Base-by-base conservation (phyloP, 2,329 filamentous ascomycete species). In the Colletotrichum paranaense region DNA sequence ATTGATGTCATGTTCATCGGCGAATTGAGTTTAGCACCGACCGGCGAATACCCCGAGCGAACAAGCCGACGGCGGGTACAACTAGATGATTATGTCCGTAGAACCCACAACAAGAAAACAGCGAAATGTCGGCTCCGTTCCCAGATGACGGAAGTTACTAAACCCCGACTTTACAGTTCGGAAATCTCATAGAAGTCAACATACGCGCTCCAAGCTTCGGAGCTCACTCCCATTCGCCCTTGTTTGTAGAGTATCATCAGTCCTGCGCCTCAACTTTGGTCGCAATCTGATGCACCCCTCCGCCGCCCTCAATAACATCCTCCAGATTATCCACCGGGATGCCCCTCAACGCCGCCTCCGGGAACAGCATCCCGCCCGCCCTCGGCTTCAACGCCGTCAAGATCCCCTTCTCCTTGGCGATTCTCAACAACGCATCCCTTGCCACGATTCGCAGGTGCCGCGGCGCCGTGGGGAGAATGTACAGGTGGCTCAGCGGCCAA, bases 331-430 rank as follows among this genome's bases (percentile, higher is more conserved):
- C 70, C 5, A 64, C 26, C 5, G 66, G 53, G 14, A 73, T 42
- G 14, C 70, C 66, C 38, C 56, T 62, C 42, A 73, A 35, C 8
- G 70, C 59, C 42, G 64, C 67, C 1, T 24, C 46, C 4, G 67
- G 60, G 9, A 69, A 69, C 2, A 16, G 1, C 9, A 9, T 7
- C 14, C 28, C 26, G 5, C 67, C 67, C 8, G 67, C 59, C 5
- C 60, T 60, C 4, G 67, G 68, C 59, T 26, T 70, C 9, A 84
- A 71, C 2, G 82, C 83, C 67, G 84, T 82, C 55, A 78, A 77
- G n/a, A 85, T 78, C 9, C 83, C 83, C 22, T 82, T 72, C 53
- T 83, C 82, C 11, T 74, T 78, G 5, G 82, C 83, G 42, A 84
- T 83, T 26, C 80, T 79, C 3, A 72, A 57, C 16, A 85, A 73